Evolutionary conservation across 1,284 basidiomycete genomes (phyloP).

Genomic region (Apiotrichum montevideense): DNA sequence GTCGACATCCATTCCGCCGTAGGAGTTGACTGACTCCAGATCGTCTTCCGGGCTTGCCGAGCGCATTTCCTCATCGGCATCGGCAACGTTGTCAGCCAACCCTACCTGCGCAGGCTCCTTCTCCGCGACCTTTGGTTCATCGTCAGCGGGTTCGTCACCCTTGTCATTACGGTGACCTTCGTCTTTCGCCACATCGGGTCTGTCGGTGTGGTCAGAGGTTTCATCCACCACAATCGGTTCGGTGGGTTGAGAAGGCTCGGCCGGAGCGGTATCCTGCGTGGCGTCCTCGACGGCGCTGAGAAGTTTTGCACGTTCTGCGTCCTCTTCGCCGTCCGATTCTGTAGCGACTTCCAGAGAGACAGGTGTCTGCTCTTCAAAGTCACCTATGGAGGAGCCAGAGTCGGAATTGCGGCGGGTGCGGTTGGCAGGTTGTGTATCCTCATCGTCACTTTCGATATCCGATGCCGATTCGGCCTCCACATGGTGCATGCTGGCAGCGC

Average conservation of each 20-base stretch:
- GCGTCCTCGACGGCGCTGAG: conserved; percentile 2
- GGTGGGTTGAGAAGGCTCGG: not conserved
- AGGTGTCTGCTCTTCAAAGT: conserved; percentile 22
- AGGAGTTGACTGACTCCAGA: not conserved
- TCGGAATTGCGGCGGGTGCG: conserved; percentile 7
- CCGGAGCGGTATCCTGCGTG: not conserved
- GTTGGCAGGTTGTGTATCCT: conserved; percentile 2
- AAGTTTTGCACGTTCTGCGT: conserved; percentile 12
- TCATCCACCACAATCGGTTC: not conserved
- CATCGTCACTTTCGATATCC: conserved; percentile 15
- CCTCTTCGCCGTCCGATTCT: conserved; percentile 7
- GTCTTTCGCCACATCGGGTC: not conserved
- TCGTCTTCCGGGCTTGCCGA: not conserved
- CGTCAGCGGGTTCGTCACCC: no score
- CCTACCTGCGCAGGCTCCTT: no score
- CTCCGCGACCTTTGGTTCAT: no score
- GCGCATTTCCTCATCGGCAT: no score
- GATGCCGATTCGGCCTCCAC: conserved; percentile 16
- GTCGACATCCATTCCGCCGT: conserved; percentile 10
- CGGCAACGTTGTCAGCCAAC: no score
- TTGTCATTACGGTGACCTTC: no score
- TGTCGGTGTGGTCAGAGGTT: not conserved
- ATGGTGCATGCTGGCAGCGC: conserved; percentile 29
- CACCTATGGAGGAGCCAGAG: conserved; percentile 35
- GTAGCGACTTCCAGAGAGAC: not conserved